These are phyloP conservation scores for Trichophyton verrucosum DNA, from an alignment of 2,329 filamentous ascomycete genomes.

Conservation along the genomic window DNA sequence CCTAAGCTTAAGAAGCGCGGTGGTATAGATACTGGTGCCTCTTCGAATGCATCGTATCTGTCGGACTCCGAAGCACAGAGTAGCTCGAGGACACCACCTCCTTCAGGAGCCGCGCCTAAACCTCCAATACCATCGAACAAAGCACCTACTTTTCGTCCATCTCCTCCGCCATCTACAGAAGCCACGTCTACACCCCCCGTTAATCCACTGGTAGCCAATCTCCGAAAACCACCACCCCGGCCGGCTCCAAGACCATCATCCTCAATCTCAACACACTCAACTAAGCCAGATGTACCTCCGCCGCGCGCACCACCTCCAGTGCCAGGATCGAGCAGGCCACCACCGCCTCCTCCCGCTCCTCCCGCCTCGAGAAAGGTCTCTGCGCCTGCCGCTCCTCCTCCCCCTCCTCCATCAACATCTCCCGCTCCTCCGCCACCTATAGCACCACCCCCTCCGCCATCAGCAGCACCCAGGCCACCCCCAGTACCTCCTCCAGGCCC, in stretches of 20 bases:
- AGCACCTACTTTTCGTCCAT: conserved; percentile 39
- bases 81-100: conserved; percentile 34
- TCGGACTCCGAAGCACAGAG: conserved; percentile 63
- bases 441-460: conserved; percentile 27
- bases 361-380: conserved; percentile 44
- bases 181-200: conserved; percentile 40
- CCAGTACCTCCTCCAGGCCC: conserved; percentile 27
- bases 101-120: conserved; percentile 37
- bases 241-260: conserved; percentile 47
- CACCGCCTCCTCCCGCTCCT: conserved; percentile 41
- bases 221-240: conserved; percentile 46
- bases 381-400: conserved; percentile 35
- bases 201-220: conserved; percentile 41
- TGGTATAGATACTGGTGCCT: conserved; percentile 63
- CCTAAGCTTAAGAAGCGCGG: conserved; percentile 88
- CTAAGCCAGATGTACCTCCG: conserved; percentile 30
- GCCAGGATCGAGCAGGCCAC: conserved; percentile 33
- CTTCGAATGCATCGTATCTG: conserved; percentile 57
- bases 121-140: conserved; percentile 47
- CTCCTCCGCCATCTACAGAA: conserved; percentile 37
- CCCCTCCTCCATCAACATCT: conserved; percentile 31
- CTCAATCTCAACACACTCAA: conserved; percentile 45
- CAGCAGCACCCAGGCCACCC: conserved; percentile 16
- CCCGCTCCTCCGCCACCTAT: conserved; percentile 27
- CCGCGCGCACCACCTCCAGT: conserved; percentile 58